Evolutionary conservation across 164 flowering plant genomes (phyloP).

Genomic region (Amborella trichopoda): DNA sequence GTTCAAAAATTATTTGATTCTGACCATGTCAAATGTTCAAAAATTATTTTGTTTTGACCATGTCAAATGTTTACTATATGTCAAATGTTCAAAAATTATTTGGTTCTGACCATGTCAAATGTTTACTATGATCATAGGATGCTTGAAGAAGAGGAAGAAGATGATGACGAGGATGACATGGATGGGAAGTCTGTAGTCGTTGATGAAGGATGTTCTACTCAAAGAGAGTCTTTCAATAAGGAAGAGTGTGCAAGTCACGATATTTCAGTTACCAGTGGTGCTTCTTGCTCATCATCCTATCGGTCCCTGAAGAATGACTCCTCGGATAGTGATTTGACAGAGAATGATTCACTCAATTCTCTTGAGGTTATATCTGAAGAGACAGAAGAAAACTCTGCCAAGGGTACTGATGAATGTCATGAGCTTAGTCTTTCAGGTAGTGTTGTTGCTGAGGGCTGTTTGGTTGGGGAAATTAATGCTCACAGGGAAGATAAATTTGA

Average conservation of each 20-base stretch:
- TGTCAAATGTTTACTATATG: too few species aligned
- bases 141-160: conserved; percentile 24
- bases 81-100: too few species aligned
- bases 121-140: too few species aligned
- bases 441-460: conserved; percentile 1
- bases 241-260: conserved; percentile 31
- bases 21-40: too few species aligned
- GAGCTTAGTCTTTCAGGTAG: too few species aligned
- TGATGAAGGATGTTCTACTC: conserved; percentile 21
- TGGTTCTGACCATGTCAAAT: too few species aligned
- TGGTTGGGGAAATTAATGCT: conserved; percentile 1
- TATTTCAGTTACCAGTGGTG: conserved; percentile 32
- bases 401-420: too few species aligned
- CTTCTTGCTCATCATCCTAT: conserved; percentile 7
- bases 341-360: neutral
- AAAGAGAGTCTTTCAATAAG: too few species aligned
- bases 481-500: conserved; percentile 10
- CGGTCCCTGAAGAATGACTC: neutral
- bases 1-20: too few species aligned
- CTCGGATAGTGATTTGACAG: neutral
- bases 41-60: too few species aligned
- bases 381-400: neutral
- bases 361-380: neutral
- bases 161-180: conserved; percentile 30
- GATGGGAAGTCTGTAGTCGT: conserved; percentile 40